Percentiles rank a stretch among this genome's conserved stretches.
Evolutionary conservation across 371 early-diverging fungal species (phyloP).

Genomic region (Lichtheimia hyalospora): DNA sequence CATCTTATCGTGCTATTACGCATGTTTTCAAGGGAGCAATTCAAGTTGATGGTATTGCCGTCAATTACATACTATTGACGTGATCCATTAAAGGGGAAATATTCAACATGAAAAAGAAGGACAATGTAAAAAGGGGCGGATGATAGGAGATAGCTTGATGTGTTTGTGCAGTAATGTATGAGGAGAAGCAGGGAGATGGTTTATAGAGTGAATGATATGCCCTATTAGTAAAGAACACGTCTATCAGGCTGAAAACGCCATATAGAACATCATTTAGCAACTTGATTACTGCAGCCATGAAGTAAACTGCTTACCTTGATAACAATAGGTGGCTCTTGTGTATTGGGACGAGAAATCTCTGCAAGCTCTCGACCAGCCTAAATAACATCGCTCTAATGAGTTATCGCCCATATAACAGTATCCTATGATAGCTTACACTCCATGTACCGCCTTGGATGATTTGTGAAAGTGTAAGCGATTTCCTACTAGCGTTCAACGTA

Average conservation of each 20-base stretch:
- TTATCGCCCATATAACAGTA: background rate
- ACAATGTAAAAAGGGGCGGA: too few relatives aligned
- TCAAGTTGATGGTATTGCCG: too few relatives aligned
- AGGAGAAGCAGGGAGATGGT: too few relatives aligned
- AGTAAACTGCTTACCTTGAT: constrained; percentile 43
- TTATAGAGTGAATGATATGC: too few relatives aligned
- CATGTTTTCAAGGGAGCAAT: too few relatives aligned
- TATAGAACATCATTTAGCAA: background rate
- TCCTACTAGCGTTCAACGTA: constrained; percentile 54
- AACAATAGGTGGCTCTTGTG: constrained; percentile 89
- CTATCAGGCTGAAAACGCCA: background rate
- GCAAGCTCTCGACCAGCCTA: constrained; percentile 88
- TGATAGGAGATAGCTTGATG: too few relatives aligned
- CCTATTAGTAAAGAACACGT: constrained; percentile 1
- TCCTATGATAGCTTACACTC: constrained; percentile 52
- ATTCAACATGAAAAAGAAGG: too few relatives aligned
- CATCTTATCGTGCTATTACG: too few relatives aligned
- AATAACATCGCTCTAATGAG: constrained; percentile 17
- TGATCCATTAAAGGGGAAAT: too few relatives aligned
- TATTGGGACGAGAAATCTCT: constrained; percentile 70
- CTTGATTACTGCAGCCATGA: background rate
- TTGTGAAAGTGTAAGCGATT: constrained; percentile 73
- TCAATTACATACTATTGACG: too few relatives aligned
- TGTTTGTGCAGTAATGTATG: too few relatives aligned
- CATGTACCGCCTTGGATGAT: constrained; percentile 90